Evolutionary conservation across 2,329 filamentous ascomycete genomes (phyloP).

Genomic region (Exutisphaerella laricina): DNA sequence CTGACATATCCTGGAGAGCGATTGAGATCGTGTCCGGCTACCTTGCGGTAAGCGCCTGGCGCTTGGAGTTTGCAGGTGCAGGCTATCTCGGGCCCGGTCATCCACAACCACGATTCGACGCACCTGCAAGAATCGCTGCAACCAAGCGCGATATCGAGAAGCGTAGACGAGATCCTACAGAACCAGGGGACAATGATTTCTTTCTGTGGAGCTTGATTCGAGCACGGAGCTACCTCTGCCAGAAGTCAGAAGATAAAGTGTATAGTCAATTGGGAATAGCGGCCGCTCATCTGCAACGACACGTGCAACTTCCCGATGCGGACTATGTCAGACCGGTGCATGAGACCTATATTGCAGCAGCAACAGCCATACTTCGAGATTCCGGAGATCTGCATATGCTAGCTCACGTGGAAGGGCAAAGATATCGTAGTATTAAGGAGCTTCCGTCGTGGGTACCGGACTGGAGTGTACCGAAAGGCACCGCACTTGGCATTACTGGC

Average conservation of each 20-base stretch:
- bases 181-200: not conserved
- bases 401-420: constrained; percentile 6
- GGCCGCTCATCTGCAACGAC: not conserved
- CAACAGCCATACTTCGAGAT: not conserved
- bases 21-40: not conserved
- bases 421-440: not conserved
- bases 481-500: not conserved
- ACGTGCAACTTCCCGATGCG: not conserved
- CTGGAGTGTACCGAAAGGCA: not conserved
- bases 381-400: constrained; percentile 3
- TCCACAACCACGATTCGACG: not conserved
- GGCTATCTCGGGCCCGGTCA: too few species aligned
- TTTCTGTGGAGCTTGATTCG: not conserved
- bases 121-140: not conserved
- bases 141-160: not conserved
- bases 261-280: not conserved
- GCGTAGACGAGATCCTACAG: not conserved
- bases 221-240: not conserved
- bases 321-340: not conserved
- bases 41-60: not conserved
- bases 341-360: not conserved
- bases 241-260: not conserved
- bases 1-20: not conserved
- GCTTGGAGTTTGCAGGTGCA: not conserved
- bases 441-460: constrained; percentile 4